phyloP scores from a whole-genome alignment of 2,329 filamentous ascomycete species.

The Daldinia sp. region DNA sequence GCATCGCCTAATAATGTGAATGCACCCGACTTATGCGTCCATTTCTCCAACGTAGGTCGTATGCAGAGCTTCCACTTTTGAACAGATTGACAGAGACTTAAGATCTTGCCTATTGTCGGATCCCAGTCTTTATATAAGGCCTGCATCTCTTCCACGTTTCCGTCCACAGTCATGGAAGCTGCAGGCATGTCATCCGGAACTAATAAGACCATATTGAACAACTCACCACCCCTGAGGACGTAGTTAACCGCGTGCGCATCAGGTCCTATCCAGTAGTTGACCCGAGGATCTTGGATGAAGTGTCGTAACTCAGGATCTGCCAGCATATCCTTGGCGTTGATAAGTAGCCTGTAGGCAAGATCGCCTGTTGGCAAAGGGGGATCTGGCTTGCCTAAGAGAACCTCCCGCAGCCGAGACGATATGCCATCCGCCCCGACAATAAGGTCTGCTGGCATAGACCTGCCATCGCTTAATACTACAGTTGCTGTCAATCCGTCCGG shows the following conservation, averaged over 20 bases:
- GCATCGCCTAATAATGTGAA: slow-evolving; percentile 73
- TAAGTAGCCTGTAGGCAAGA: slow-evolving; percentile 62
- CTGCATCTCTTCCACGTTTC: slow-evolving; percentile 54
- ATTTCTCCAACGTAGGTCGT: slow-evolving; percentile 56
- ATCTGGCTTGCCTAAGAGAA: slow-evolving; percentile 58
- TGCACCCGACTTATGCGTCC: slow-evolving; percentile 67
- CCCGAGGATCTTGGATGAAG: slow-evolving; percentile 61
- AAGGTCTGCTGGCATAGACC: slow-evolving; percentile 56
- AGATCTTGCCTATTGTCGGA: slow-evolving; percentile 66
- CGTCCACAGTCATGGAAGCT: slow-evolving; percentile 55
- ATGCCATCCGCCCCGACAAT: slow-evolving; percentile 64
- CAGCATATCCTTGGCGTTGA: slow-evolving; percentile 60
- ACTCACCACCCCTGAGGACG: slow-evolving; percentile 59
- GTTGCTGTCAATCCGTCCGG: slow-evolving; percentile 52
- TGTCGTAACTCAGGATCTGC: slow-evolving; percentile 59
- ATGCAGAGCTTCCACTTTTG: slow-evolving; percentile 62
- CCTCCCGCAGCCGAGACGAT: slow-evolving; percentile 58
- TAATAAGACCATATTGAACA: slow-evolving; percentile 64
- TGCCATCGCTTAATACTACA: slow-evolving; percentile 55
- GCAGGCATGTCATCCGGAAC: slow-evolving; percentile 64
- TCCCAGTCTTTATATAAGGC: slow-evolving; percentile 69
- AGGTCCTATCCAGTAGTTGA: slow-evolving; percentile 66
- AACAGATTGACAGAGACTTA: slow-evolving; percentile 68
- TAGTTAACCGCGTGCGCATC: slow-evolving; percentile 66
- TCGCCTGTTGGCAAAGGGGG: slow-evolving; percentile 63